Evolutionary conservation across 2,329 filamentous ascomycete genomes (phyloP).

Genomic region (Phialophora verrucosa): DNA sequence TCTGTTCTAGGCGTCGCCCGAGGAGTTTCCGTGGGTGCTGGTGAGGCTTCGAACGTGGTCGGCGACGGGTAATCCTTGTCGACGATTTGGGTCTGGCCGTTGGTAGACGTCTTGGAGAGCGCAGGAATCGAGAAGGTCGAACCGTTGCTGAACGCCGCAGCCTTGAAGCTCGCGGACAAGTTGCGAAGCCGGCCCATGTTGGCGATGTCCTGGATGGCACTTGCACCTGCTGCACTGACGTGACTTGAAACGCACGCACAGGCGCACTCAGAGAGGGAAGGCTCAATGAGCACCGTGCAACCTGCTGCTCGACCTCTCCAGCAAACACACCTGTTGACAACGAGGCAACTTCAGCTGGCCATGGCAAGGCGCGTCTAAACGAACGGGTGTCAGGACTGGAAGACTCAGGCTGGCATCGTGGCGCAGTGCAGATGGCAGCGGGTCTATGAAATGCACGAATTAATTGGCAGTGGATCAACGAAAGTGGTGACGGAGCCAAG

Average conservation of each 20-base stretch:
- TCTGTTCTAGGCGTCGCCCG: slow-evolving; percentile 26
- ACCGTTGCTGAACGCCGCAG: slow-evolving; percentile 32
- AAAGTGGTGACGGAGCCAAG: slow-evolving; percentile 21
- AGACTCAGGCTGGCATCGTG: slow-evolving; percentile 4
- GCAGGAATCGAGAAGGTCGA: slow-evolving; percentile 27
- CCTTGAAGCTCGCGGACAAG: slow-evolving; percentile 39
- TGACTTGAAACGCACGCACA: background rate
- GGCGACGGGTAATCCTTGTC: slow-evolving; percentile 30
- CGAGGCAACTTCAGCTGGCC: slow-evolving; percentile 14
- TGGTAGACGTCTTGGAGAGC: slow-evolving; percentile 25
- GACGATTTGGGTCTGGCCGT: slow-evolving; percentile 26
- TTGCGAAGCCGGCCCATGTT: slow-evolving; percentile 40
- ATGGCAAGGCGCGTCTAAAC: slow-evolving; percentile 12
- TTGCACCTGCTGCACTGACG: slow-evolving; percentile 16
- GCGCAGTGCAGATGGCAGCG: slow-evolving; percentile 24
- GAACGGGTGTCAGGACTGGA: background rate
- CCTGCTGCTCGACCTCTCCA: slow-evolving; percentile 8
- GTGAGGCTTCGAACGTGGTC: slow-evolving; percentile 28
- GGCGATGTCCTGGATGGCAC: slow-evolving; percentile 16
- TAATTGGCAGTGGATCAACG: slow-evolving; percentile 9
- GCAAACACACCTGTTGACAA: slow-evolving; percentile 5
- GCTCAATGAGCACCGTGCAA: slow-evolving; percentile 20
- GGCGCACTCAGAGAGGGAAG: slow-evolving; percentile 15
- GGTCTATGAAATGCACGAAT: slow-evolving; percentile 7
- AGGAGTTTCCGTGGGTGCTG: slow-evolving; percentile 28